Conservation (phyloP, 495 filamentous ascomycete species). For the Gamarada debralockiae region DNA sequence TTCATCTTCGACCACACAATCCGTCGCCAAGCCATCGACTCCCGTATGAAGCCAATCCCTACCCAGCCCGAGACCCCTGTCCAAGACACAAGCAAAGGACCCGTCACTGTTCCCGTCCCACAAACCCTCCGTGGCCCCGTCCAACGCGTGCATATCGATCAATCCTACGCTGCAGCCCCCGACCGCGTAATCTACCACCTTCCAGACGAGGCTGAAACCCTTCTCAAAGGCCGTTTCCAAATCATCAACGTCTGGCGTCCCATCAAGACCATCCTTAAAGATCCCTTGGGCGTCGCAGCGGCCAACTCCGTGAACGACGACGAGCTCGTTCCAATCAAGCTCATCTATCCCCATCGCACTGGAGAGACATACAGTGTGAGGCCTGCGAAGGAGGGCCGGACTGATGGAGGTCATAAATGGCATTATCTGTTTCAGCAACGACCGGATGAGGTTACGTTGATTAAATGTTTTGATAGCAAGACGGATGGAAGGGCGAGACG, state of each 20-base stretch:
- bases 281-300: constrained; percentile 51
- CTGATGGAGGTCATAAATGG: constrained; percentile 38
- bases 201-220: constrained; percentile 53
- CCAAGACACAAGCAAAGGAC: too few species aligned
- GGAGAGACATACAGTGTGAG: constrained; percentile 44
- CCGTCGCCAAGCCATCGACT: constrained; percentile 45
- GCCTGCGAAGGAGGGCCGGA: constrained; percentile 25
- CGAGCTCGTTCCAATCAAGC: constrained; percentile 40
- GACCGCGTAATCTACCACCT: constrained; percentile 58
- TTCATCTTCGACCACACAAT: constrained; percentile 77
- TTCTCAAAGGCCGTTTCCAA: constrained; percentile 53
- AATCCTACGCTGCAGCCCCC: constrained; percentile 56
- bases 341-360: constrained; percentile 47
- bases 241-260: constrained; percentile 70
- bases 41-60: constrained; percentile 17
- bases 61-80: too few species aligned
- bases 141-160: constrained; percentile 68
- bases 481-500: constrained; percentile 32
- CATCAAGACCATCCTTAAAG: constrained; percentile 51
- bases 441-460: constrained; percentile 50
- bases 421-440: constrained; percentile 47
- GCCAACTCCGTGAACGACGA: constrained; percentile 39
- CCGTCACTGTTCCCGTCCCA: background rate
- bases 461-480: constrained; percentile 63
- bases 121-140: constrained; percentile 55